A percentile compares a stretch with the other conserved stretches of the same genome.
phyloP scores from a whole-genome alignment of 2,329 filamentous ascomycete genomes.

The Cladosporium colombiae region DNA sequence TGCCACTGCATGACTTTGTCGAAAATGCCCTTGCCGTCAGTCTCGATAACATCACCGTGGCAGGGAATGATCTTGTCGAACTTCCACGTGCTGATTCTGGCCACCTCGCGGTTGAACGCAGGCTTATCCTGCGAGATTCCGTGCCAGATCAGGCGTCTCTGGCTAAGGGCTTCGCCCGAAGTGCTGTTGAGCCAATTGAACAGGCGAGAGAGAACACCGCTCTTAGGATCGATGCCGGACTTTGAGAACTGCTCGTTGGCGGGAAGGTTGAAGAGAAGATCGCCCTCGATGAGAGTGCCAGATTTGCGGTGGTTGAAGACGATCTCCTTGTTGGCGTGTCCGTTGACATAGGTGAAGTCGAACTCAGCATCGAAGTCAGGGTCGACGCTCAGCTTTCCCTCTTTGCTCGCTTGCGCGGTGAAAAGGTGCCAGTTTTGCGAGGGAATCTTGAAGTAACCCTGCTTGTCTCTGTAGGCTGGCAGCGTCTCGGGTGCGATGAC shows the following conservation, averaged over 20 bases:
- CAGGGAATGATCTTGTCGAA: conserved; percentile 86
- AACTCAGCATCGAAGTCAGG: conserved; percentile 86
- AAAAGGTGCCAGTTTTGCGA: conserved; percentile 55
- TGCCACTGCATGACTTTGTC: conserved; percentile 82
- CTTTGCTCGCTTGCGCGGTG: conserved; percentile 36
- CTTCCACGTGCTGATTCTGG: conserved; percentile 74
- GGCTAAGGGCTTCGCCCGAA: conserved; percentile 65
- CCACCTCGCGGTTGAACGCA: conserved; percentile 70
- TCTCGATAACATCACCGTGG: conserved; percentile 87
- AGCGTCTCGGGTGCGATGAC: conserved; percentile 83
- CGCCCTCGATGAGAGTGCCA: conserved; percentile 79
- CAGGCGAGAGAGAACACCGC: conserved; percentile 62
- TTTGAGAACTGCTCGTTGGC: conserved; percentile 75
- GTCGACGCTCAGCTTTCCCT: conserved; percentile 55
- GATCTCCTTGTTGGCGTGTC: conserved; percentile 81
- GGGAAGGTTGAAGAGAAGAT: conserved; percentile 89
- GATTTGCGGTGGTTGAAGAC: conserved; percentile 83
- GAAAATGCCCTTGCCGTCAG: conserved; percentile 72
- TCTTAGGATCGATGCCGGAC: conserved; percentile 54
- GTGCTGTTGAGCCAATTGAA: conserved; percentile 61
- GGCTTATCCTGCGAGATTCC: conserved; percentile 61
- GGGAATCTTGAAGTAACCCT: conserved; percentile 37
- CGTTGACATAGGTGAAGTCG: conserved; percentile 76
- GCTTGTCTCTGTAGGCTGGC: conserved; percentile 69
- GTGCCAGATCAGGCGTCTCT: conserved; percentile 85